These are phyloP conservation scores for Crepidotus variabilis DNA, from an alignment of 768 basidiomycete genomes.

Conservation along the genomic window DNA sequence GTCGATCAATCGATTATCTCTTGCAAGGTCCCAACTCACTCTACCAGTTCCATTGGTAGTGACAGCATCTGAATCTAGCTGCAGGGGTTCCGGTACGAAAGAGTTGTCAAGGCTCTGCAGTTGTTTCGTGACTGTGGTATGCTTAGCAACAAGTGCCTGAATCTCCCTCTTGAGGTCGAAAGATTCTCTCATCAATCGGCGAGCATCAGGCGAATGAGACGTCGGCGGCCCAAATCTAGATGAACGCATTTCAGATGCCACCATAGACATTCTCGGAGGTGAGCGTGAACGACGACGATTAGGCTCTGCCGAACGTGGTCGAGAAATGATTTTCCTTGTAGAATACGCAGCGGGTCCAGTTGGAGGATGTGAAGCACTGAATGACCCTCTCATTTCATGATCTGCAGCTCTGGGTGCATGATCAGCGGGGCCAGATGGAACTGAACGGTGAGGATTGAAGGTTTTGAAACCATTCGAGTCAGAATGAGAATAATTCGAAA, in stretches of 20 bases:
- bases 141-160: slow-evolving; percentile 18
- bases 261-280: not conserved
- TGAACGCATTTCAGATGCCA: not conserved
- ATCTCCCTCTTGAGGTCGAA: slow-evolving; percentile 24
- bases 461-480: not conserved
- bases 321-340: too few species aligned
- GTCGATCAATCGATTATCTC: not conserved
- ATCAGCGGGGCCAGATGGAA: not conserved
- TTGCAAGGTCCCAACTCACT: not conserved
- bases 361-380: too few species aligned
- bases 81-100: slow-evolving; percentile 6
- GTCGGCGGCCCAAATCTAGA: not conserved
- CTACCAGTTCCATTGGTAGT: not conserved
- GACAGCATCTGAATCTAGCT: not conserved
- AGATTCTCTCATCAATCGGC: slow-evolving; percentile 21
- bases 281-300: not conserved
- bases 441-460: not conserved
- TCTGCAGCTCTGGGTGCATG: not conserved
- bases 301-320: not conserved
- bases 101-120: slow-evolving; percentile 17
- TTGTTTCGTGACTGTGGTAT: slow-evolving; percentile 21
- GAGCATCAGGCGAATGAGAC: not conserved
- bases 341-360: too few species aligned
- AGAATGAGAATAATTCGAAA: not conserved
- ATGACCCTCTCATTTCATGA: too few species aligned